Conservation (phyloP, 352 stramenopile species). For the Pythium grandisporangium region DNA sequence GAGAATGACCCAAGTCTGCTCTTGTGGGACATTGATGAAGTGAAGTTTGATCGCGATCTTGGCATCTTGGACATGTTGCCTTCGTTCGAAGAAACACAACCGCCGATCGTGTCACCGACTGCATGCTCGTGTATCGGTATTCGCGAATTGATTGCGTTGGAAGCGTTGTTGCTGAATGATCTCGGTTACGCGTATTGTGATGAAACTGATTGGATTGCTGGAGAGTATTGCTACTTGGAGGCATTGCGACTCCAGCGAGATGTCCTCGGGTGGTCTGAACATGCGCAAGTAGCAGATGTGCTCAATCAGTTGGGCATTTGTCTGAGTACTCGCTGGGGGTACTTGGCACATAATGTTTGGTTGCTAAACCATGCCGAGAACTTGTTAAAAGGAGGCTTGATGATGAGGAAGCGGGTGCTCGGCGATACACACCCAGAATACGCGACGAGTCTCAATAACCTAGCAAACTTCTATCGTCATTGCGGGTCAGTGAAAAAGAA, state of each 20-base stretch:
- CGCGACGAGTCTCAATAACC: constrained; percentile 74
- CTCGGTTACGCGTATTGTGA: constrained; percentile 72
- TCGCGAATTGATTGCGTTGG: constrained; percentile 59
- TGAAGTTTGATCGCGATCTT: constrained; percentile 61
- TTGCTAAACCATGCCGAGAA: constrained; percentile 63
- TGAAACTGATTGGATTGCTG: constrained; percentile 66
- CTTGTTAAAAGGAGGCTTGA: constrained; percentile 54
- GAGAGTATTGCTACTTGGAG: constrained; percentile 72
- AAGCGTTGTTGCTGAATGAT: constrained; percentile 66
- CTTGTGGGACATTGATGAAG: constrained; percentile 66
- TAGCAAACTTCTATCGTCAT: constrained; percentile 83
- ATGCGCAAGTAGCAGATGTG: constrained; percentile 71
- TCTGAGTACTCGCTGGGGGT: constrained; percentile 61
- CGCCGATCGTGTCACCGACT: constrained; percentile 15
- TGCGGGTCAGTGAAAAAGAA: constrained; percentile 20
- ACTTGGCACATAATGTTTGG: constrained; percentile 66
- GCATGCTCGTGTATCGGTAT: constrained; percentile 62
- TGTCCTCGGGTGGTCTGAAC: constrained; percentile 62
- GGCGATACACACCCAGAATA: constrained; percentile 72
- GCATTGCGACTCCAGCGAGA: constrained; percentile 69
- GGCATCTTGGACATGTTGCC: constrained; percentile 47
- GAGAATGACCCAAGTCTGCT: constrained; percentile 64
- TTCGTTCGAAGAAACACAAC: constrained; percentile 46
- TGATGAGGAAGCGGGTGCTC: constrained; percentile 64
- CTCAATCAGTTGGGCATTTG: constrained; percentile 77